phyloP scores from a whole-genome alignment of 1,139 yeast species.

The Candida labiduridarum region DNA sequence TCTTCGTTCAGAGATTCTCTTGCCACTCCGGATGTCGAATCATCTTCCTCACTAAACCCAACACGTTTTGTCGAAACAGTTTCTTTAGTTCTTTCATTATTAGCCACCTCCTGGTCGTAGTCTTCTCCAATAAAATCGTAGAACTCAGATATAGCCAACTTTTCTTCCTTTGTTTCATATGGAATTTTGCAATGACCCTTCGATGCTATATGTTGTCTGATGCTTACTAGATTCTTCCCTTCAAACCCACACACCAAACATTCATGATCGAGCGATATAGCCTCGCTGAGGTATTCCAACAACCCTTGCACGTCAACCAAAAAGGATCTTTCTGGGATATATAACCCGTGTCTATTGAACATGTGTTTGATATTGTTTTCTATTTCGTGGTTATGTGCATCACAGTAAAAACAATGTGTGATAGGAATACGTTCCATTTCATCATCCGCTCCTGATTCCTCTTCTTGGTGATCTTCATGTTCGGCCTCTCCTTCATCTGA shows the following conservation, averaged over 20 bases:
- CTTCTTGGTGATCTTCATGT: conserved; percentile 25
- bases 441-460: conserved; percentile 23
- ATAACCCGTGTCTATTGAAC: conserved; percentile 51
- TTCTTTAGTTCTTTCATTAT: conserved; percentile 19
- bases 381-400: conserved; percentile 34
- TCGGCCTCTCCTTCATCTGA: conserved; percentile 19
- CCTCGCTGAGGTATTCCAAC: conserved; percentile 45
- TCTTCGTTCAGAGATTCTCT: conserved; percentile 25
- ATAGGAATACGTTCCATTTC: conserved; percentile 30
- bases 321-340: conserved; percentile 50
- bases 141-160: conserved; percentile 39
- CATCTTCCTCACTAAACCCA: conserved; percentile 20
- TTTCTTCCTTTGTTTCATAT: conserved; percentile 51
- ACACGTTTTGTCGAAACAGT: conserved; percentile 24
- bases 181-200: conserved; percentile 61
- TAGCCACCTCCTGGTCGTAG: conserved; percentile 12
- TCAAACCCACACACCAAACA: conserved; percentile 57
- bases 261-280: conserved; percentile 45
- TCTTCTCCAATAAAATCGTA: conserved; percentile 39
- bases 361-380: conserved; percentile 52
- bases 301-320: conserved; percentile 48
- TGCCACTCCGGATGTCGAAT: conserved; percentile 9
- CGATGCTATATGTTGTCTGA: conserved; percentile 52
- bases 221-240: conserved; percentile 50
- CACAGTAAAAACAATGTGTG: conserved; percentile 46